Evolutionary conservation across 345 rosid genomes (phyloP).

Genomic region (Boechera stricta): DNA sequence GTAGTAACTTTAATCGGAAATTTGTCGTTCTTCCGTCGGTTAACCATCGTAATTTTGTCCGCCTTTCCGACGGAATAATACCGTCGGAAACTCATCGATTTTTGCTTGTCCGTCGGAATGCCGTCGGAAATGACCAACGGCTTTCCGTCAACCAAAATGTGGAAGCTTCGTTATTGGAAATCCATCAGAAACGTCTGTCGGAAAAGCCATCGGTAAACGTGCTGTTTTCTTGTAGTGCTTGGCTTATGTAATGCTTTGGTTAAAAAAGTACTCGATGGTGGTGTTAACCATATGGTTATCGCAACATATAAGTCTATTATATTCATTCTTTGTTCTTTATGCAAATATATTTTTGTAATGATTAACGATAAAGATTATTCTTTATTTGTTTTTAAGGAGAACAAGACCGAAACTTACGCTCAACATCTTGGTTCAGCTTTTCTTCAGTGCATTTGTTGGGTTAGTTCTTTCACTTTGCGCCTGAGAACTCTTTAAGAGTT

Average conservation of each 20-base stretch:
- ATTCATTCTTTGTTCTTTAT: neutral
- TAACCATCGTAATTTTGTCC: too few species aligned
- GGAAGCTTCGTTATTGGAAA: too few species aligned
- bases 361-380: neutral
- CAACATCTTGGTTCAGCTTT: constrained; percentile 59
- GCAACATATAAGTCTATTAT: constrained; percentile 55
- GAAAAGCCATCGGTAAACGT: too few species aligned
- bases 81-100: too few species aligned
- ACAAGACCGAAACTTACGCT: constrained; percentile 68
- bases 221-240: neutral
- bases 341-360: neutral
- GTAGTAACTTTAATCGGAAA: too few species aligned
- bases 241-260: constrained; percentile 62
- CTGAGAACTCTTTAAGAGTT: neutral
- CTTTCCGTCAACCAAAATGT: too few species aligned
- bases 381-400: constrained; percentile 50
- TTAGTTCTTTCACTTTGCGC: constrained; percentile 30
- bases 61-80: too few species aligned
- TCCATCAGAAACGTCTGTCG: too few species aligned
- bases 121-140: too few species aligned
- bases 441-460: constrained; percentile 79
- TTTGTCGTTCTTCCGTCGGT: too few species aligned
- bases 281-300: constrained; percentile 59
- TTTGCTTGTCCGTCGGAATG: too few species aligned
- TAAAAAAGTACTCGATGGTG: constrained; percentile 60